Conservation (phyloP, 257 asterid species). For the Jaltomata sinuosa region DNA sequence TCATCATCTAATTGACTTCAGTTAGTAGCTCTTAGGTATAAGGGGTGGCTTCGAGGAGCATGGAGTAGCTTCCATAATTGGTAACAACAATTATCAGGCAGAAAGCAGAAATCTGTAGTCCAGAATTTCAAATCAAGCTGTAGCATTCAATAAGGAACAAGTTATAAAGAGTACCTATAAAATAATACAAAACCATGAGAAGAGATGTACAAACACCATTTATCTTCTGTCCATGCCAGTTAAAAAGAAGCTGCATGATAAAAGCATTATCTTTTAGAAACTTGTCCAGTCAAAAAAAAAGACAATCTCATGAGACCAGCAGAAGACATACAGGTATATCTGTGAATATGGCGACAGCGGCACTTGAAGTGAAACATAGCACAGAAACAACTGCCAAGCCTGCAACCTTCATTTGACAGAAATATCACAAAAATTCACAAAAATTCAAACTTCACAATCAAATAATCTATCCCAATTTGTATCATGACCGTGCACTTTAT, state of each 20-base stretch:
- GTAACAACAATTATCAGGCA: neutral
- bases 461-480: neutral
- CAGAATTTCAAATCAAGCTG: neutral
- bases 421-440: neutral
- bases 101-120: neutral
- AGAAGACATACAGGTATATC: constrained; percentile 63
- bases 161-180: constrained; percentile 46
- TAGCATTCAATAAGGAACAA: neutral
- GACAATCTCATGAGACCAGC: neutral
- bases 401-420: constrained; percentile 54
- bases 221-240: constrained; percentile 45
- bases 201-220: constrained; percentile 43
- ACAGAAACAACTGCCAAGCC: constrained; percentile 83
- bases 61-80: neutral
- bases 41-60: neutral
- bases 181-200: constrained; percentile 57
- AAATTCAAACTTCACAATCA: neutral
- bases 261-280: constrained; percentile 2
- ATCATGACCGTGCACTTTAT: neutral
- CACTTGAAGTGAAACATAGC: constrained; percentile 78
- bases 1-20: neutral
- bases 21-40: neutral
- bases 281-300: neutral
- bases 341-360: constrained; percentile 54
- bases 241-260: constrained; percentile 70